These are phyloP conservation scores for Boletus fagicola DNA, from an alignment of 768 basidiomycete genomes.

Conservation along the genomic window DNA sequence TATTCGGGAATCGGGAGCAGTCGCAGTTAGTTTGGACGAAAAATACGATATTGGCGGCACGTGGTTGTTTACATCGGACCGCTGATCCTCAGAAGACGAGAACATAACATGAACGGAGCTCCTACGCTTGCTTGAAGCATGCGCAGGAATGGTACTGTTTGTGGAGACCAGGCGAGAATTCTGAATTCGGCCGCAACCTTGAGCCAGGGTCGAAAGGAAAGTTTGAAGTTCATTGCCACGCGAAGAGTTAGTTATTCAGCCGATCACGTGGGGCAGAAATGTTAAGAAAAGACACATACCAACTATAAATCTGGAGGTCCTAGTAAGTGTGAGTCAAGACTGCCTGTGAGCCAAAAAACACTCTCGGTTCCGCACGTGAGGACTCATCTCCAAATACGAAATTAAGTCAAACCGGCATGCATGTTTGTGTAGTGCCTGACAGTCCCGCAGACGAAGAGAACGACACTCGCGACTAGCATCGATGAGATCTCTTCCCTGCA, in stretches of 20 bases:
- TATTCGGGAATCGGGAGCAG: background rate
- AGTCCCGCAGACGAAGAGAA: background rate
- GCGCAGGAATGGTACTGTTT: background rate
- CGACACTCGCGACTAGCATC: background rate
- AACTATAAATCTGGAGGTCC: background rate
- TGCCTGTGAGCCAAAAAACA: background rate
- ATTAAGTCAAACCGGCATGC: background rate
- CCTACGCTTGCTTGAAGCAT: background rate
- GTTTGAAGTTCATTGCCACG: constrained; percentile 41
- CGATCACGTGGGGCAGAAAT: constrained; percentile 23
- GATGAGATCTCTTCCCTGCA: background rate
- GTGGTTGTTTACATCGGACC: background rate
- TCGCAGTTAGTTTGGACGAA: background rate
- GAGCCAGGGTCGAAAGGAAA: background rate
- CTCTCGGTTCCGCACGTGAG: background rate
- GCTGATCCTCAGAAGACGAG: too few relatives aligned
- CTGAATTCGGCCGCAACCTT: background rate
- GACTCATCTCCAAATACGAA: background rate
- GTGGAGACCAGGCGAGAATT: background rate
- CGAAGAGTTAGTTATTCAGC: constrained; percentile 28
- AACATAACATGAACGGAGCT: background rate
- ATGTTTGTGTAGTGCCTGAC: background rate
- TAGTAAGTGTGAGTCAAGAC: background rate
- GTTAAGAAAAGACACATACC: constrained; percentile 35
- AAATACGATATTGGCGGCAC: background rate